A percentile compares a stretch with the other conserved stretches of the same genome.
Evolutionary conservation across 179 eudicot genomes (phyloP).

Genomic region (Beta corolliflora): DNA sequence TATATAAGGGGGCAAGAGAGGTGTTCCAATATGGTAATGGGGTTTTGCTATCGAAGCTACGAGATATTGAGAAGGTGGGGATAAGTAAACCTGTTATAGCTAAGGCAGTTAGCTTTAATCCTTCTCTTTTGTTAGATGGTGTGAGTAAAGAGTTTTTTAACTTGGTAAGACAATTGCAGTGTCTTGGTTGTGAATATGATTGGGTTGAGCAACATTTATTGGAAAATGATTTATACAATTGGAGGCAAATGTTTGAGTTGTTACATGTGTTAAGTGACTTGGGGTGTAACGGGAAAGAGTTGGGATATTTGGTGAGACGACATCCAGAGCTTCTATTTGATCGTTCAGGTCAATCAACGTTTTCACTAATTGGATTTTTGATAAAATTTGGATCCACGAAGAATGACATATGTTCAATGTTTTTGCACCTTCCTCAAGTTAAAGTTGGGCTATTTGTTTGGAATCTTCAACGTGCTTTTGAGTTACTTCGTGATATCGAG

Average conservation of each 20-base stretch:
- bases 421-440: slow-evolving; percentile 47
- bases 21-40: slow-evolving; percentile 57
- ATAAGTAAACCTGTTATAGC: slow-evolving; percentile 39
- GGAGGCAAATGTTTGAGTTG: slow-evolving; percentile 55
- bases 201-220: slow-evolving; percentile 51
- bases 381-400: slow-evolving; percentile 55
- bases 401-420: slow-evolving; percentile 38
- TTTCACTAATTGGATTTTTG: slow-evolving; percentile 49
- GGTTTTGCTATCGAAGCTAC: slow-evolving; percentile 51
- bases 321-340: slow-evolving; percentile 59
- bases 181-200: slow-evolving; percentile 44
- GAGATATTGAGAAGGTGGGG: slow-evolving; percentile 52
- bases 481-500: slow-evolving; percentile 48
- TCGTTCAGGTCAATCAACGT: slow-evolving; percentile 43
- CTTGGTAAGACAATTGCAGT: slow-evolving; percentile 40
- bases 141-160: slow-evolving; percentile 34
- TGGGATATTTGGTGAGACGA: slow-evolving; percentile 32
- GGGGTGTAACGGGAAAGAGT: slow-evolving; percentile 43
- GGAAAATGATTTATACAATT: slow-evolving; percentile 40
- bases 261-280: slow-evolving; percentile 39
- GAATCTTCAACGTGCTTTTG: slow-evolving; percentile 52
- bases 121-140: slow-evolving; percentile 52
- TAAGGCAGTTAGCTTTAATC: slow-evolving; percentile 52
- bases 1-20: slow-evolving; percentile 60
- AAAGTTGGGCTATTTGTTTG: slow-evolving; percentile 36